Evolutionary conservation across 768 basidiomycete species (phyloP).

Genomic region (Mycena leptocephala): DNA sequence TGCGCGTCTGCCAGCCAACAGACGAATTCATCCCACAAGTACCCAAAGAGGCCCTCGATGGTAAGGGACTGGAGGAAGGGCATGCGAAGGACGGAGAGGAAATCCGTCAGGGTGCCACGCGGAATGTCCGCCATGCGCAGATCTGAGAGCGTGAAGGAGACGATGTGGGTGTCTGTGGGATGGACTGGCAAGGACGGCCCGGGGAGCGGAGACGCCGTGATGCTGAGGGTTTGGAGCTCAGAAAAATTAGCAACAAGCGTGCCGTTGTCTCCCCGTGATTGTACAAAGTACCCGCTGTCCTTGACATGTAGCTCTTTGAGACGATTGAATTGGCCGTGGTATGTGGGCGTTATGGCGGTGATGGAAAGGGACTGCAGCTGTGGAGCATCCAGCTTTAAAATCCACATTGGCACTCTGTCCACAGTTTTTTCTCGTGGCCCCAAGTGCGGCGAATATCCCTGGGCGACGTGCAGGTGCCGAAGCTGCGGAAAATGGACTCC

Average conservation of each 20-base stretch:
- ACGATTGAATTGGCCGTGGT: background rate
- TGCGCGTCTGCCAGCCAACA: background rate
- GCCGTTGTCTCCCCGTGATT: background rate
- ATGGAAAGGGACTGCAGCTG: conserved; percentile 9
- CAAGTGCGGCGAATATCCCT: background rate
- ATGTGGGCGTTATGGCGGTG: conserved; percentile 4
- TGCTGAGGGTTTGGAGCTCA: conserved; percentile 10
- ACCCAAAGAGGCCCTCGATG: conserved; percentile 2
- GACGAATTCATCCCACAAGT: conserved; percentile 21
- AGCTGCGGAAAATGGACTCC: background rate
- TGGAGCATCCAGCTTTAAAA: background rate
- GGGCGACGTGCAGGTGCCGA: background rate
- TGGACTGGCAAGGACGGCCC: background rate
- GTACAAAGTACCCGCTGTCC: conserved; percentile 16
- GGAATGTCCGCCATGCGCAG: conserved; percentile 21
- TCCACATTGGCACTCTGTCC: background rate
- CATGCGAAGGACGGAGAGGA: conserved; percentile 20
- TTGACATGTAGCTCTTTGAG: conserved; percentile 14
- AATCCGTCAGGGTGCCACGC: background rate
- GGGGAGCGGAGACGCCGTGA: conserved; percentile 13
- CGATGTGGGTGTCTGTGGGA: conserved; percentile 7
- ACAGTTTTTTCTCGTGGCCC: background rate
- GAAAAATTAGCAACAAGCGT: background rate
- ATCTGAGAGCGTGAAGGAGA: conserved; percentile 12
- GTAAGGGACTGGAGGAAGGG: conserved; percentile 6